These are phyloP conservation scores for Casuarina equisetifolia DNA, from an alignment of 306 rosid species.

Conservation along the genomic window DNA sequence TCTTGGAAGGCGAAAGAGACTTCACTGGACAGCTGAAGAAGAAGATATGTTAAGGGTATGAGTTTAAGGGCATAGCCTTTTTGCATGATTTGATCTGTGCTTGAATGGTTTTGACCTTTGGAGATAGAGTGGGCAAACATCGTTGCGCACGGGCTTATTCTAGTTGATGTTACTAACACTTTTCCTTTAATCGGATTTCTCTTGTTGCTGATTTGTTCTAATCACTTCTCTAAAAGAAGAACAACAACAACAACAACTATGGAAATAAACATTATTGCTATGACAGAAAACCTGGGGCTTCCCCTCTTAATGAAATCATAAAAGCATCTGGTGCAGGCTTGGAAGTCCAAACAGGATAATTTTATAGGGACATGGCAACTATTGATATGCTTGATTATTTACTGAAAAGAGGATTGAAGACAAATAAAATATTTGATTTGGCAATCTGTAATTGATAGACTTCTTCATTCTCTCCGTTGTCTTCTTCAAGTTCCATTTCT, in stretches of 20 bases:
- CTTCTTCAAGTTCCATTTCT: neutral
- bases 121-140: neutral
- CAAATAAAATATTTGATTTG: neutral
- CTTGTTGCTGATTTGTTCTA: neutral
- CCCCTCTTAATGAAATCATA: neutral
- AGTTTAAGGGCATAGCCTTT: slow-evolving; percentile 1
- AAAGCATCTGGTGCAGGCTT: neutral
- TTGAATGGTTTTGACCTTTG: neutral
- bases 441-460: neutral
- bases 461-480: neutral
- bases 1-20: slow-evolving; percentile 33
- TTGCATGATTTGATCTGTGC: neutral
- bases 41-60: slow-evolving; percentile 47
- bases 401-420: neutral
- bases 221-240: neutral
- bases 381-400: neutral
- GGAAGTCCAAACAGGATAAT: neutral
- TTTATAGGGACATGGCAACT: neutral
- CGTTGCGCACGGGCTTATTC: neutral
- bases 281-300: neutral
- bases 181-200: neutral
- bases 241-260: too few relatives aligned
- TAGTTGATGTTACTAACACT: neutral
- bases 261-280: neutral
- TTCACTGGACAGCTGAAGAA: slow-evolving; percentile 48